Evolutionary conservation across 2,329 filamentous ascomycete species (phyloP), one percentile per base, ranked within the genome.

Genomic region (Sphaerostilbella broomeana): DNA sequence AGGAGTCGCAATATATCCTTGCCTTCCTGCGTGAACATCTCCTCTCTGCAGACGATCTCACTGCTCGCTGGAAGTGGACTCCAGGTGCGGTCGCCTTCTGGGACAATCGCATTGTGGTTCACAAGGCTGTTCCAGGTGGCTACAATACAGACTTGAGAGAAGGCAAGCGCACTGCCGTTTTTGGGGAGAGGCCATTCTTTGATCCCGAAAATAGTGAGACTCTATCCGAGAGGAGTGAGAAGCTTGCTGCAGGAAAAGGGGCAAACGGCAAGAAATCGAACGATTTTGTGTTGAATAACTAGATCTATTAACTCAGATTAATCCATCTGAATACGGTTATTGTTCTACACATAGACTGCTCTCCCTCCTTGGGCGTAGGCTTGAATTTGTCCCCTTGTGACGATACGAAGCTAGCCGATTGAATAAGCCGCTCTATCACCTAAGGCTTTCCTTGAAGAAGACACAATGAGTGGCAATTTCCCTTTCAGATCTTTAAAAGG

Each of bases 1-100:
- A 40, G 21, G 41, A 43, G 19, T 43, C 41, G 13, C 37, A 43
- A 7, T 26, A 43, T 28, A 35, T 43, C n/a, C 37, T 43, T 18
- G 41, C 41, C 13, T 41, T 43, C 9, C 41, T 43, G 10, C 41
- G 41, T 10, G 41, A 43, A 26, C 41, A 43, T 21, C 41, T 43
- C 20, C 29, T 39, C 30, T 40, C 30, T 22, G 36, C 41, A 17
- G 41, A 40, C 16, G 41, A 43, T 13, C n/a, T 43, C 13, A 43
- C 41, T 6, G 37, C 17, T 3, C 37, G 41, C 31, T 43, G 41
- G 41, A 43, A 43, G n/a, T 43, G 41, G 41, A 43, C 41, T 1
- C 37, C 41, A 4, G 37, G 41, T 9, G 36, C 41, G n/a, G 37
- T 43, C 4, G 41, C 41, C 2, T 43, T 43, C 21, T 43, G 41